Conservation (phyloP, 805 yeast genomes). For the Wickerhamomyces hampshirensis region DNA sequence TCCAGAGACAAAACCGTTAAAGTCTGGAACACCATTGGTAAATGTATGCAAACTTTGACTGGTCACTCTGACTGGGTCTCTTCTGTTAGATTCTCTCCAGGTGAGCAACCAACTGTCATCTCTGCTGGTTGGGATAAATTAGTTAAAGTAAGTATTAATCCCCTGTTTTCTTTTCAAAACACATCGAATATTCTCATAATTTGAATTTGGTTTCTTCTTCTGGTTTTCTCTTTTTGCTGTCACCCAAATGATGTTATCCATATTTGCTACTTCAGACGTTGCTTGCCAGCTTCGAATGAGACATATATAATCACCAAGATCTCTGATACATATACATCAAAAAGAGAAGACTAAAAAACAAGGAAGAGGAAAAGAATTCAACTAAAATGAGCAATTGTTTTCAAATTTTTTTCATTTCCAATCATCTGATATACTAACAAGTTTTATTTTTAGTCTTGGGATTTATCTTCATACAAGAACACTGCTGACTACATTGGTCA, state of each 20-base stretch:
- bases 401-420: neutral
- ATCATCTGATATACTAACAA: conserved; percentile 39
- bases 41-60: conserved; percentile 87
- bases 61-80: conserved; percentile 99
- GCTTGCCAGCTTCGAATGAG: conserved; percentile 76
- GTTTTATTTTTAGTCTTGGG: conserved; percentile 79
- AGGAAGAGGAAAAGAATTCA: too few relatives aligned
- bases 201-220: neutral
- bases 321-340: conserved; percentile 90
- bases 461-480: conserved; percentile 74
- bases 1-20: conserved; percentile 98
- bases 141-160: conserved; percentile 83
- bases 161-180: too few relatives aligned
- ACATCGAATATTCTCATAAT: too few relatives aligned
- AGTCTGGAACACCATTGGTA: conserved; percentile 99
- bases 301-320: conserved; percentile 96
- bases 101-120: conserved; percentile 70
- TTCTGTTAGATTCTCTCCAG: conserved; percentile 95
- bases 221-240: neutral
- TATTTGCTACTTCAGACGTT: conserved; percentile 99
- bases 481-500: conserved; percentile 98
- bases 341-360: too few relatives aligned
- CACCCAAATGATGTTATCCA: conserved; percentile 72
- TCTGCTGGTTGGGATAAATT: conserved; percentile 99
- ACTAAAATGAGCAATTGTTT: neutral